phyloP scores from a whole-genome alignment of 164 flowering plant species.

The Tinospora cordifolia region DNA sequence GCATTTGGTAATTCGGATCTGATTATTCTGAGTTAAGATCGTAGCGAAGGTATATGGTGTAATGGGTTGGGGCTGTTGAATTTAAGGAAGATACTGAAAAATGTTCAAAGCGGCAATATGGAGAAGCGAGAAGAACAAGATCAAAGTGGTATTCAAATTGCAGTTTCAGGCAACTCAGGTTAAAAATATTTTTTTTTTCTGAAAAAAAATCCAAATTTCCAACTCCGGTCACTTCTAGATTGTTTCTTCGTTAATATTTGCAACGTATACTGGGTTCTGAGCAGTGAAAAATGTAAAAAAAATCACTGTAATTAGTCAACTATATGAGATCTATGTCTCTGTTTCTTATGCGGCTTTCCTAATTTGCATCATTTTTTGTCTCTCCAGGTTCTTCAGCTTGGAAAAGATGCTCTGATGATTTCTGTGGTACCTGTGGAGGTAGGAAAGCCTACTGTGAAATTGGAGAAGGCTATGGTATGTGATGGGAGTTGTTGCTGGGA shows the following conservation, averaged over 20 bases:
- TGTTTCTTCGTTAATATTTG: not conserved
- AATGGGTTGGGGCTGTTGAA: slow-evolving; percentile 16
- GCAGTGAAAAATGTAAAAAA: not conserved
- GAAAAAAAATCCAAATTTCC: not conserved
- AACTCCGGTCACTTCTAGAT: slow-evolving; percentile 2
- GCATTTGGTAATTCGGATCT: slow-evolving; percentile 3
- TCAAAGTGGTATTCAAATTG: slow-evolving; percentile 66
- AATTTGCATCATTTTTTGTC: slow-evolving; percentile 7
- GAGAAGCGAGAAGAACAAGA: slow-evolving; percentile 85
- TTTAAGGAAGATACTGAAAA: slow-evolving; percentile 20
- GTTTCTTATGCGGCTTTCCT: not conserved
- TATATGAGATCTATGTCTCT: not conserved
- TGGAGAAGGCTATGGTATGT: slow-evolving; percentile 49
- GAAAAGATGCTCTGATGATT: slow-evolving; percentile 50
- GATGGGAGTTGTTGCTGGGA: slow-evolving; percentile 81
- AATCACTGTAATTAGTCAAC: not conserved
- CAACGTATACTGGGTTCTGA: not conserved
- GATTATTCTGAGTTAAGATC: slow-evolving; percentile 1
- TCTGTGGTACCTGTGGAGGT: slow-evolving; percentile 66
- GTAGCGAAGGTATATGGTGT: not conserved
- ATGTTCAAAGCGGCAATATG: slow-evolving; percentile 82
- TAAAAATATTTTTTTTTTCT: not conserved
- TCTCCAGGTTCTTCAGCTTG: slow-evolving; percentile 49
- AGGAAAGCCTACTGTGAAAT: slow-evolving; percentile 61
- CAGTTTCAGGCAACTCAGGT: slow-evolving; percentile 91